Evolutionary conservation across 2,329 filamentous ascomycete species (phyloP), one percentile per base, ranked within the genome.

Genomic region (Stenocarpella maydis): DNA sequence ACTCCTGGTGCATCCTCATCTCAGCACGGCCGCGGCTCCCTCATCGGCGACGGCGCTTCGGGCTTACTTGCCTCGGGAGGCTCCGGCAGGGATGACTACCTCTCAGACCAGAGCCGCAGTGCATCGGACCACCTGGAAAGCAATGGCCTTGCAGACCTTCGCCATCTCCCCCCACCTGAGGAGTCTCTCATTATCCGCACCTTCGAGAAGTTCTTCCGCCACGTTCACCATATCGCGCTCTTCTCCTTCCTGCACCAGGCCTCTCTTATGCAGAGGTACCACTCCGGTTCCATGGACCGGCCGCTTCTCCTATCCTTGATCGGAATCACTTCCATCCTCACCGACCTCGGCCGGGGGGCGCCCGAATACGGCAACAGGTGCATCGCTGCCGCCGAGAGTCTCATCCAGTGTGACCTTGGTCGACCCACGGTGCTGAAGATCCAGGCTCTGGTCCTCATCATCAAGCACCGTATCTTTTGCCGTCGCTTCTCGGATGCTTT

Each of bases 181-280:
- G 82, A 87, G 73, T 78, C 82, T 26, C 75, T 88, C 31, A 85
- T 86, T 49, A 79, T 83, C 61, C 82, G 82, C 47, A 86, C 85
- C 7, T 87, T 88, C 72, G 85, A 86, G 73, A 83, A 84, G 72
- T 88, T 87, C 78, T 88, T 88, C 75, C 84, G 84, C 50, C 84
- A 88, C 74, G 82, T 88, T 49, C 86, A 88, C 76, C 87, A 88
- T 71, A 86, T 88, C 64, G 85, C 87, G 53, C 85, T 86, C 73
- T 87, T 86, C 77, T 87, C 86, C 14, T 89, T 88, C 68, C 77
- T 89, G 19, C 87, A 89, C 73, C 85, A 86, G 31, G 86, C 86
- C 15, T 88, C 87, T 2, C 82, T 88, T 28, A 87, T 88, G 85
- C 86, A 88, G 74, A 82, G 86, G 37, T 87, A 87, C 74, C 84